Evolutionary conservation across 495 filamentous ascomycete genomes (phyloP).

Genomic region (Tuber calosporum): DNA sequence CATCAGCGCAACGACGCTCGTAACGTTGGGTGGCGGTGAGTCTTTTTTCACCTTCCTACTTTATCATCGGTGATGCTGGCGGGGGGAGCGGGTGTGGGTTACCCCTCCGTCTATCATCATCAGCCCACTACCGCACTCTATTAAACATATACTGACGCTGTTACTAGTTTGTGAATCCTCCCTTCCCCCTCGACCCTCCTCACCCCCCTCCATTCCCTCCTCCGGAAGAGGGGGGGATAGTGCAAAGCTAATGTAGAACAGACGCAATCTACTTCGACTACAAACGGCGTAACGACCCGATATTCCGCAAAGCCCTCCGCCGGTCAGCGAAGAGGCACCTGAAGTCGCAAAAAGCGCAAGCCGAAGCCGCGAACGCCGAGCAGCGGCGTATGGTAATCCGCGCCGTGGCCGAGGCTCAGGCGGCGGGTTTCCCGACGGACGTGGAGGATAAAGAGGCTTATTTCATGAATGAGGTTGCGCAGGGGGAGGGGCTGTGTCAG

Average conservation of each 20-base stretch:
- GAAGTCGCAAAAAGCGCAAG: conserved; percentile 68
- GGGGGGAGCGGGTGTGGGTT: not conserved
- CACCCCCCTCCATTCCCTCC: conserved; percentile 10
- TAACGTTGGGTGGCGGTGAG: conserved; percentile 37
- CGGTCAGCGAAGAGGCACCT: conserved; percentile 71
- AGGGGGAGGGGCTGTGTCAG: conserved; percentile 68
- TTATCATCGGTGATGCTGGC: not conserved
- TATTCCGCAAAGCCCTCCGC: conserved; percentile 78
- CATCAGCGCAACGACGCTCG: conserved; percentile 30
- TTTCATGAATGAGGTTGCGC: conserved; percentile 90
- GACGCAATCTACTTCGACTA: conserved; percentile 93
- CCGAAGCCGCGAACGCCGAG: conserved; percentile 56
- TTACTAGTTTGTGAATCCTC: conserved; percentile 28
- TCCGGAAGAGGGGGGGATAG: conserved; percentile 6
- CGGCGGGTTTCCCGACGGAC: conserved; percentile 82
- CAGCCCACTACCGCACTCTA: conserved; percentile 3
- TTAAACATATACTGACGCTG: conserved; percentile 13
- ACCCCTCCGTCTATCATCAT: conserved; percentile 5
- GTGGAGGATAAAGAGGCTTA: conserved; percentile 85
- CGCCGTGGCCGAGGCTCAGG: conserved; percentile 67
- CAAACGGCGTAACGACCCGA: conserved; percentile 73
- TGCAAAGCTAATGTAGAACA: conserved; percentile 46
- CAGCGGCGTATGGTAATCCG: conserved; percentile 66
- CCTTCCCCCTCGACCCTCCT: not conserved
- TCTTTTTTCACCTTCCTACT: conserved; percentile 7